Base-by-base conservation (phyloP, 2,329 filamentous ascomycete species). In the Macroventuria anomochaeta region DNA sequence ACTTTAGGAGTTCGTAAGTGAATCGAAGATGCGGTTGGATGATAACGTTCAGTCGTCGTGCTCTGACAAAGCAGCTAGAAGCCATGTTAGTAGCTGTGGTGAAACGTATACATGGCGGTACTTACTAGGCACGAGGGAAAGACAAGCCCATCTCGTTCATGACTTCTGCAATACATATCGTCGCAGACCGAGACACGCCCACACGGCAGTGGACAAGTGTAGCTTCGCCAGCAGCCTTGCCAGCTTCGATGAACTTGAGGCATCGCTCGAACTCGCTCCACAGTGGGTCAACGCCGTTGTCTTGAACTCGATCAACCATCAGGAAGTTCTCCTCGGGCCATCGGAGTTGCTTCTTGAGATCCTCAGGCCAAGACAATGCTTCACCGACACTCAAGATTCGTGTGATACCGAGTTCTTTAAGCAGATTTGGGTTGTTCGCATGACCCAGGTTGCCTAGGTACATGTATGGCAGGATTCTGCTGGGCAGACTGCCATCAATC, bases 121-220 rank as follows among this genome's bases (percentile, higher is more conserved):
- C 83, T 72, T 76, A 85, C 82, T 99, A 99, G 54, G 95, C 95
- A 49, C 90, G 85, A 11, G 95, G 92, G 65, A 97, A 93, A 0
- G 91, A 95, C 61, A 97, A 78, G 18, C 85, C 82, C 64, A 91
- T 76, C 21, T 88, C 82, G 29, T 88, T 87, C 95, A 99, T 99
- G 29, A 97, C 91, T 75, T 97, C 93, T n/a, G 95, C 95, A 67
- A 99, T 99, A 73, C 95, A 97, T 57, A 99, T 97, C 1, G 93
- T 99, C 11, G 95, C 95, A 58, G 91, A 96, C 44, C 95, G 86
- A 43, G 93, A 97, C 48, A 99, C 95, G 40, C 95, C 95, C 7
- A 99, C 95, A 15, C 95, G 88, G 73, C 95, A 99, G 73, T 99
- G 95, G 13, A 99, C 95, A 51, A 99, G 82, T 0, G 95, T 97